Evolutionary conservation across 257 asterid species (phyloP), one percentile per base, ranked within the genome.

Genomic region (Solanum sitiens): DNA sequence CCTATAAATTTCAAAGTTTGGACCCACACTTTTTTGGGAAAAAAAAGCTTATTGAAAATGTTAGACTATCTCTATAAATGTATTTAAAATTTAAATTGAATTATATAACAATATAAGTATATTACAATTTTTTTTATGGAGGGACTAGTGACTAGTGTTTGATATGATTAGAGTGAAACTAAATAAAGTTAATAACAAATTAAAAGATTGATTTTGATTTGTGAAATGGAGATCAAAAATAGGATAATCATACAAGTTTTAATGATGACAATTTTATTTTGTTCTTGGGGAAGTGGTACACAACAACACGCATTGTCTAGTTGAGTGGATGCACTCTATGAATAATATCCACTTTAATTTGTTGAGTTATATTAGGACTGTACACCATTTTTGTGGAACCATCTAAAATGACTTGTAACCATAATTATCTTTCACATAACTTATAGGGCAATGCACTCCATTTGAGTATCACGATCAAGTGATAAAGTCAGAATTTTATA

Each of bases 301-400:
- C 96, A 93, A 85, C 95, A 92, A 93, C 95, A 92, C 87, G 97
- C 97, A 94, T 91, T 92, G 93, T 89, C 90, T 40, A 77, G 72
- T 80, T 89, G 88, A 89, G 92, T 94, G 98, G 94, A 83, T 75
- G 67, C 94, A 91, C 40, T 83, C 80, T 92, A 89, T 87, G 74
- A 85, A 47, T 84, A 84, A 42, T 68, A 86, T 59, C 90, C 53
- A 87, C 83, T 79, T 88, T 70, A 70, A 70, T 70, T 42, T 77
- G 42, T 27, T 80, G 84, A 45, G 67, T 79, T 79, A 44, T 44
- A 44, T 44, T 79, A 23, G 40, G 65, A 15, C 2, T 44, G 65
- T 45, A 90, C 20, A 89, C 85, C 86, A 89, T 86, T 42, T 79
- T 25, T 40, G 25, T 79, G 11, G 42, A 27, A 27, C 21, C 68